Evolutionary conservation across 257 asterid species (phyloP), one percentile per base, ranked within the genome.

Genomic region (Orobanche coerulescens): DNA sequence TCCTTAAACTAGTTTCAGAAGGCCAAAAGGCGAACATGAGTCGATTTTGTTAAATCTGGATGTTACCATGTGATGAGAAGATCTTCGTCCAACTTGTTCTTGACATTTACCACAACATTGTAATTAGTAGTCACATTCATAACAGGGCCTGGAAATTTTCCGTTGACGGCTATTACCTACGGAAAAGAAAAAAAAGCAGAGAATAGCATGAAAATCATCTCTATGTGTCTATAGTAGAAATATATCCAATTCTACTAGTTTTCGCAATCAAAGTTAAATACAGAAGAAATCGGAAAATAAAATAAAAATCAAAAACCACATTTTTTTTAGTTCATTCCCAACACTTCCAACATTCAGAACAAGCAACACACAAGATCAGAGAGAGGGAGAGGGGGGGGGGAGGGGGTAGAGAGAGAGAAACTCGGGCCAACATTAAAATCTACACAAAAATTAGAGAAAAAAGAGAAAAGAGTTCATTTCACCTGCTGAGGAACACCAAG

Each of bases 401-500:
- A 36, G 55, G 31, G 12, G n/a, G n/a, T 18, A 9, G 28, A 36
- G 20, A 6, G 8, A 13, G 36, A 61, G 46, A 57, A 37, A 30
- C 0, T 3, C 42, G 8, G 46, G 65, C 42, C 36, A 28, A 36
- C 4, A 33, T 37, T 57, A 26, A 31, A 70, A 30, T 7, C 3
- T 30, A 2, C 36, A 30, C 1, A 56, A 46, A 48, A 15, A 24
- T 7, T 1, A 5, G 61, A 30, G 31, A 30, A 19, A 2, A 2
- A 15, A 23, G 5, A n/a, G n/a, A 40, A 33, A 16, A 24, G 23
- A 46, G 37, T 2, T 16, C 16, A 68, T 42, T 2, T 53, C 16
- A 92, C 98, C 97, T 83, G 95, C 65, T 93, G 98, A 57, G 97
- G 93, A 66, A 88, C 82, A 23, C 98, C 97, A n/a, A 88, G 87